Evolutionary conservation across 2,329 filamentous ascomycete genomes (phyloP).

Genomic region (Herpotrichia juniperi): DNA sequence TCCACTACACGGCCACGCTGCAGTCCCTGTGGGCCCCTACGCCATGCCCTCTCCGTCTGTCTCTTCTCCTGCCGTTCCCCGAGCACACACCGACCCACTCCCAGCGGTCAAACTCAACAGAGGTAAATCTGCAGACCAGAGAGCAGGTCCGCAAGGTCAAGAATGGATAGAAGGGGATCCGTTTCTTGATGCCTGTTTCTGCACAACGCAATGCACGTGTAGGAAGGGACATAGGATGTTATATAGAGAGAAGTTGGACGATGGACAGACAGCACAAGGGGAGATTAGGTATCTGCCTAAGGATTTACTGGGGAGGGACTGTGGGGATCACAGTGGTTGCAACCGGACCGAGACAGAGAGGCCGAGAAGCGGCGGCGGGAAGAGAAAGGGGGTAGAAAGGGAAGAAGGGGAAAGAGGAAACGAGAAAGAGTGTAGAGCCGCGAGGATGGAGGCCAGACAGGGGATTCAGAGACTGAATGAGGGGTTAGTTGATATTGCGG

Average conservation of each 20-base stretch:
- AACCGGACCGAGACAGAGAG: slow-evolving; percentile 5
- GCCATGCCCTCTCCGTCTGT: neutral
- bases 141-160: slow-evolving; percentile 21
- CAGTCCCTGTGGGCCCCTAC: neutral
- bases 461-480: neutral
- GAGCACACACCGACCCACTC: slow-evolving; percentile 6
- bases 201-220: slow-evolving; percentile 34
- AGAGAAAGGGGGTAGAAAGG: neutral
- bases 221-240: slow-evolving; percentile 34
- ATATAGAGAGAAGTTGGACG: slow-evolving; percentile 18
- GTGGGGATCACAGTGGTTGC: slow-evolving; percentile 28
- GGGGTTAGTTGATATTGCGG: neutral
- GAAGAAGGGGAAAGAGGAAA: neutral
- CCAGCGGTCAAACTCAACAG: slow-evolving; percentile 17
- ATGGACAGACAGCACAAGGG: slow-evolving; percentile 1
- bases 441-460: neutral
- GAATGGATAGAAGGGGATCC: slow-evolving; percentile 29
- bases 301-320: slow-evolving; percentile 32
- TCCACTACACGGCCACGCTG: neutral
- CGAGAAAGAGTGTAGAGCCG: neutral
- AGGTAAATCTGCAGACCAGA: slow-evolving; percentile 8
- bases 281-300: slow-evolving; percentile 15
- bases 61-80: neutral
- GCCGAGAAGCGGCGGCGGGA: slow-evolving; percentile 12
- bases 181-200: slow-evolving; percentile 38